Percentiles rank a stretch among this genome's conserved stretches.
phyloP scores from a whole-genome alignment of 331 rosid genomes.

The Pyracantha coccinea region DNA sequence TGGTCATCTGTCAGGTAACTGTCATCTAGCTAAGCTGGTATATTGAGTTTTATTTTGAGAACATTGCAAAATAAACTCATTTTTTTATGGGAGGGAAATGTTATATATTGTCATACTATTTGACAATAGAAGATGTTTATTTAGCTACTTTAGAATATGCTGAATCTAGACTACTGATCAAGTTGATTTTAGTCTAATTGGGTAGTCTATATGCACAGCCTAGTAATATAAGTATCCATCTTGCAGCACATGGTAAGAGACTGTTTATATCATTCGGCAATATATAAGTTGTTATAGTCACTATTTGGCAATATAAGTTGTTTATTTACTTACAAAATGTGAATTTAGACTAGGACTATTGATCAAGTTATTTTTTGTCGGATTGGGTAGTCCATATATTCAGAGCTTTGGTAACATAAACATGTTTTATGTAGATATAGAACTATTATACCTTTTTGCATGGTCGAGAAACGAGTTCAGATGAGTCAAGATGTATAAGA shows the following conservation, averaged over 20 bases:
- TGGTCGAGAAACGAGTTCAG: too few relatives aligned
- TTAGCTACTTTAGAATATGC: background rate
- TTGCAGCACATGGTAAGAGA: too few relatives aligned
- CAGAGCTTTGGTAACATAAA: background rate
- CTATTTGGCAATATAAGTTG: background rate
- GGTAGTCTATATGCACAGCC: background rate
- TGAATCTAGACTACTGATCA: background rate
- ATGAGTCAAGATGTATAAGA: too few relatives aligned
- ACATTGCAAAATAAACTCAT: background rate
- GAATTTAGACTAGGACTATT: too few relatives aligned
- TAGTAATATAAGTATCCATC: too few relatives aligned
- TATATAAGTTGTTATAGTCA: too few relatives aligned
- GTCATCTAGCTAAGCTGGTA: background rate
- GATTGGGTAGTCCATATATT: background rate
- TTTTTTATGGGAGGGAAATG: background rate
- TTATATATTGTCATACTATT: background rate
- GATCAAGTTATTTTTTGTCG: background rate
- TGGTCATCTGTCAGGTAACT: constrained; percentile 50
- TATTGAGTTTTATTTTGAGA: background rate
- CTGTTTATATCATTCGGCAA: too few relatives aligned
- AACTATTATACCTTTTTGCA: background rate
- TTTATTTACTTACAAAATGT: background rate
- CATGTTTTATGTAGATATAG: too few relatives aligned
- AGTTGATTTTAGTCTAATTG: background rate
- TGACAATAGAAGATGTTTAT: background rate